A percentile compares a stretch with the other conserved stretches of the same genome.
These are phyloP conservation scores for Suhomyces pyralidae DNA, from an alignment of 805 yeast species.

Conservation along the genomic window DNA sequence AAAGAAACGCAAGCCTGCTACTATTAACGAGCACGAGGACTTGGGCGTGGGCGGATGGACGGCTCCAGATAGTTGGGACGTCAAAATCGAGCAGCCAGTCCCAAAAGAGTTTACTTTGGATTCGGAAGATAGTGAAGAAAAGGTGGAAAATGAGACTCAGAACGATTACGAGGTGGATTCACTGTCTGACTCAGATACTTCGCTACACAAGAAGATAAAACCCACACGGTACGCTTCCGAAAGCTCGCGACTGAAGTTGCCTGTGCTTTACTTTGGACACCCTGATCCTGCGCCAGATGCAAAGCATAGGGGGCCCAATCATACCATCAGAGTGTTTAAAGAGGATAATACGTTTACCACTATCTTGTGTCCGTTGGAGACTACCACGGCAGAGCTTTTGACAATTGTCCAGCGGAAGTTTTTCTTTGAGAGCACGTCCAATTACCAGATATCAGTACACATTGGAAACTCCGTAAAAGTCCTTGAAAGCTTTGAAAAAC, in stretches of 20 bases:
- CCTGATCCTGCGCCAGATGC: constrained; percentile 7
- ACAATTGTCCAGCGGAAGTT: constrained; percentile 73
- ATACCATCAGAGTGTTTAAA: constrained; percentile 69
- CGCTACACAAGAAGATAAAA: not conserved
- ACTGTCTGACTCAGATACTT: constrained; percentile 5
- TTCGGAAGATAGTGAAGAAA: constrained; percentile 15
- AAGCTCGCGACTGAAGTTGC: constrained; percentile 16
- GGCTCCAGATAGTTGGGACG: constrained; percentile 52
- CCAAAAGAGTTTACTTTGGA: constrained; percentile 7
- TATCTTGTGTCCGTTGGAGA: constrained; percentile 72
- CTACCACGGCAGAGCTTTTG: constrained; percentile 72
- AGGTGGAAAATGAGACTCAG: constrained; percentile 5
- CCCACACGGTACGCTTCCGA: not conserved
- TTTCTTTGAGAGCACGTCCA: constrained; percentile 64
- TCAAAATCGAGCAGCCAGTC: constrained; percentile 23
- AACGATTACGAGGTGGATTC: constrained; percentile 6
- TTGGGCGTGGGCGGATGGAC: constrained; percentile 30
- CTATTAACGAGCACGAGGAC: constrained; percentile 2
- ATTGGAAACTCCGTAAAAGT: constrained; percentile 76
- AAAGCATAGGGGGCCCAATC: constrained; percentile 31
- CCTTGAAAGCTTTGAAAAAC: constrained; percentile 68
- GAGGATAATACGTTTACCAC: constrained; percentile 86
- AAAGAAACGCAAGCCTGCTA: not conserved
- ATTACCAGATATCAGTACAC: constrained; percentile 70
- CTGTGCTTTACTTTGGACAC: constrained; percentile 28